A percentile compares a stretch with the other conserved stretches of the same genome.
These are phyloP conservation scores for Ceratobasidium sp. DNA, from an alignment of 1,284 basidiomycete genomes.

Conservation along the genomic window DNA sequence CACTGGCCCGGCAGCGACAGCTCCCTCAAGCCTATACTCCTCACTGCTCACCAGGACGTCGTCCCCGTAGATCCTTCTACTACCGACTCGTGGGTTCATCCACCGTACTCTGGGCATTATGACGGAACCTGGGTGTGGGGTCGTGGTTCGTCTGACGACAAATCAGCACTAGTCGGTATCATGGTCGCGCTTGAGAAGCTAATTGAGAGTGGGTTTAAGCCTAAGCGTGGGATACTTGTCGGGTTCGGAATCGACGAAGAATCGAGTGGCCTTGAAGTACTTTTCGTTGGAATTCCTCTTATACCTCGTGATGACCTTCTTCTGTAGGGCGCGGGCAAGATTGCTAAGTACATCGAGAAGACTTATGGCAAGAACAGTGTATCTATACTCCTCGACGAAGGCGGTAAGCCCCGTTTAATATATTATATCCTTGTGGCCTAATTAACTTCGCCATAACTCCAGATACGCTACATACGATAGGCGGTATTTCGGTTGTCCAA, in stretches of 20 bases:
- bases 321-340: conserved; percentile 67
- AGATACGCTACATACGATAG: too few relatives aligned
- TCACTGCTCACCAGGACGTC: conserved; percentile 77
- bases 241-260: conserved; percentile 83
- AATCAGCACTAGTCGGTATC: conserved; percentile 70
- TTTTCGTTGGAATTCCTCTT: conserved; percentile 28
- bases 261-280: conserved; percentile 62
- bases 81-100: conserved; percentile 68
- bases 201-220: conserved; percentile 66
- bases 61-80: conserved; percentile 70
- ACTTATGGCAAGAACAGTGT: conserved; percentile 72
- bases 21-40: conserved; percentile 72
- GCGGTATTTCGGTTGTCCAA: conserved; percentile 62
- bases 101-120: conserved; percentile 74
- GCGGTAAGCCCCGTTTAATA: conserved; percentile 46
- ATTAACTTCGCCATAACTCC: too few relatives aligned
- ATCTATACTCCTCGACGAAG: conserved; percentile 68
- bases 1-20: conserved; percentile 71
- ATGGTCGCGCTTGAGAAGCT: conserved; percentile 70
- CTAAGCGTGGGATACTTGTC: conserved; percentile 61
- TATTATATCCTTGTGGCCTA: too few relatives aligned
- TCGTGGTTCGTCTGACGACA: conserved; percentile 73
- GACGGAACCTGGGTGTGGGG: conserved; percentile 77
- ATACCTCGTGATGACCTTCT: background rate
- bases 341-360: conserved; percentile 65